A percentile compares a stretch with the other conserved stretches of the same genome.
phyloP scores from a whole-genome alignment of 2,329 filamentous ascomycete species.

The Trematosphaeria pertusa region DNA sequence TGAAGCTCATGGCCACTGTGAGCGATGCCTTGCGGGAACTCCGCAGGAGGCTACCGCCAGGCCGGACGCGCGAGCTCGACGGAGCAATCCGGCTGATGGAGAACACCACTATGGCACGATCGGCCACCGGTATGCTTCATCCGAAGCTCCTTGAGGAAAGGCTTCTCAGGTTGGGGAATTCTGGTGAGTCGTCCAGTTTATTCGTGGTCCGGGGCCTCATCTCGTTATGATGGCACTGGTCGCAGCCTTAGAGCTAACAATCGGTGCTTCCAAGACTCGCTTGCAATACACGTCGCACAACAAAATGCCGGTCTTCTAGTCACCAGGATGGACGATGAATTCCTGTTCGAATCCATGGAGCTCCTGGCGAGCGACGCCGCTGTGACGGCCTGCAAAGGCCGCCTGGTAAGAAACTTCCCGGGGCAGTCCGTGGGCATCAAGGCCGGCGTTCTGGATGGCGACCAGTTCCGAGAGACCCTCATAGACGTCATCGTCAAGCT shows the following conservation, averaged over 20 bases:
- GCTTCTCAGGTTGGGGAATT: too few relatives aligned
- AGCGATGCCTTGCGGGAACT: conserved; percentile 5
- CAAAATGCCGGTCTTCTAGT: conserved; percentile 57
- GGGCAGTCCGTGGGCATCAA: conserved; percentile 44
- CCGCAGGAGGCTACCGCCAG: too few relatives aligned
- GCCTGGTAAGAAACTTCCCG: conserved; percentile 54
- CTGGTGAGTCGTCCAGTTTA: too few relatives aligned
- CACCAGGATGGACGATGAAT: conserved; percentile 17
- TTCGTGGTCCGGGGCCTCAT: too few relatives aligned
- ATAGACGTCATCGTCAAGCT: conserved; percentile 39
- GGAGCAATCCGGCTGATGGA: neutral
- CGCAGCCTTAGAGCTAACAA: too few relatives aligned
- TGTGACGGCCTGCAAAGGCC: conserved; percentile 46
- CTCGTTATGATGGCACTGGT: too few relatives aligned
- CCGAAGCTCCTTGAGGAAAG: too few relatives aligned
- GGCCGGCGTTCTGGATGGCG: conserved; percentile 19
- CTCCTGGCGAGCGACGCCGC: conserved; percentile 46
- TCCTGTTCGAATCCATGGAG: conserved; percentile 54
- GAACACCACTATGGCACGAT: neutral
- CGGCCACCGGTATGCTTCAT: too few relatives aligned
- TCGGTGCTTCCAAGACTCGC: conserved; percentile 20
- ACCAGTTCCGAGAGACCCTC: conserved; percentile 24
- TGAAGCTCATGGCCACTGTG: conserved; percentile 3
- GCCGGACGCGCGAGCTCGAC: too few relatives aligned
- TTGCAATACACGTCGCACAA: conserved; percentile 48